A percentile compares a stretch with the other conserved stretches of the same genome.
phyloP scores from a whole-genome alignment of 192 early-diverging fungal species.

The Coemansia sp. region DNA sequence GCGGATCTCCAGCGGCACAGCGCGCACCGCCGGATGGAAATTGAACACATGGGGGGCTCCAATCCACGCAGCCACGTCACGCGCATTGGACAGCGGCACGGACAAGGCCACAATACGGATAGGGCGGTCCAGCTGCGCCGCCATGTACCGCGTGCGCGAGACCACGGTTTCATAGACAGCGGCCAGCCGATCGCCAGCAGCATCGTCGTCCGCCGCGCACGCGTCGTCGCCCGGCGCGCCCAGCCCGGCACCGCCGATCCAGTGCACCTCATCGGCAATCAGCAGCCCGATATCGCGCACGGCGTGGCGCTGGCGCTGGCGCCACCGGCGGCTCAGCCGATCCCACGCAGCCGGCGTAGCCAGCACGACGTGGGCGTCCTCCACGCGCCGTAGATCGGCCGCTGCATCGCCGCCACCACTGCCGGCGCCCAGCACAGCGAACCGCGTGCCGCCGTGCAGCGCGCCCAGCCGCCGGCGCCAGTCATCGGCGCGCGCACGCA shows the following conservation, averaged over 20 bases:
- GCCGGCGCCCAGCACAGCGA: constrained; percentile 79
- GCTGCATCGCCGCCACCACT: constrained; percentile 87
- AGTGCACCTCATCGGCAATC: constrained; percentile 93
- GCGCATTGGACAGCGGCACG: constrained; percentile 93
- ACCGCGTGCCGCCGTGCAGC: constrained; percentile 84
- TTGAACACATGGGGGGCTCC: constrained; percentile 89
- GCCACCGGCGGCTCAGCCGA: constrained; percentile 92
- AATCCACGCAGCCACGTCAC: constrained; percentile 98
- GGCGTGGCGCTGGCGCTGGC: constrained; percentile 90
- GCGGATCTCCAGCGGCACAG: constrained; percentile 93
- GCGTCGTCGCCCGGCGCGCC: constrained; percentile 70
- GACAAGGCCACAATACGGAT: constrained; percentile 94
- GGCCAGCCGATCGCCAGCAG: constrained; percentile 64
- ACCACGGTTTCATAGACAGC: constrained; percentile 94
- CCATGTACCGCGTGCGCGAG: constrained; percentile 93
- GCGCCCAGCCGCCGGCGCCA: constrained; percentile 84
- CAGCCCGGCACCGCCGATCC: constrained; percentile 81
- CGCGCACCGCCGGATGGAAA: constrained; percentile 92
- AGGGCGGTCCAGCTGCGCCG: constrained; percentile 72
- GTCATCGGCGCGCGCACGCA: constrained; percentile 72
- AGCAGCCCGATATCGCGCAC: constrained; percentile 89
- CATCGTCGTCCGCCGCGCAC: constrained; percentile 87
- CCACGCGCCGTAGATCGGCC: constrained; percentile 87
- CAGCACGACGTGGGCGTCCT: constrained; percentile 91
- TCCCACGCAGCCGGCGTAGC: constrained; percentile 95